Base-by-base conservation (phyloP, 2,329 filamentous ascomycete genomes). In the Aspergillus hortae region DNA sequence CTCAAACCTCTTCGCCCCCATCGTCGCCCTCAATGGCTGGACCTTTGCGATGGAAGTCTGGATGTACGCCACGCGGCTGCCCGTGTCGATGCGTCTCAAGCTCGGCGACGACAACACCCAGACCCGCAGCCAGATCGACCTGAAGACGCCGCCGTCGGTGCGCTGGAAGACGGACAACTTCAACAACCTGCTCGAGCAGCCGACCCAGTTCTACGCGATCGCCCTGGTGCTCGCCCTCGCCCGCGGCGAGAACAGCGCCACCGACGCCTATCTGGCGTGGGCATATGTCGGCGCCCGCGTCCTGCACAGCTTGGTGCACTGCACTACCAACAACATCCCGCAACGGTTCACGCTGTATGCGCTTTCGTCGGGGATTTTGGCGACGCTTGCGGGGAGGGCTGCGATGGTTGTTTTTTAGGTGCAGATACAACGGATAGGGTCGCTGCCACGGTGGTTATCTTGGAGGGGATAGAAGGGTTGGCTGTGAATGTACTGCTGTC, bases 171-270 rank as follows among this genome's bases (percentile, higher is more conserved):
- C 68, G 10, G 73, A 76, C 55, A 77, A 77, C 56, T 77, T 66
- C 62, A 73, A 74, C 57, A 67, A 77, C 51, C 61, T 77, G 45
- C 61, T 70, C 51, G 73, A 77, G 61, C 73, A 76, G 57, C 74
- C 74, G 14, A 74, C 71, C 2, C 68, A 71, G 40, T 77, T 77
- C 63, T 77, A 76, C 61, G 73, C 72, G 15, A 55, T 71, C 17
- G 58, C 61, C 10, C 60, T 77, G 6, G 64, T 66, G 1, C 55
- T 77, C 33, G 69, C 70, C 1, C 43, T 70, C 5, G 53, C 60
- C 42, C 49, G 57, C 50, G 41, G 53, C n/a, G 44, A 52, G 23
- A 47, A 51, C 36, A 52, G 59, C n/a, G 9, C 53, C 23, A 41
- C 58, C 2, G 70, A 72, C 30, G 58, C 68, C 0, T 45, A 56